Evolutionary conservation across 345 rosid genomes (phyloP), one percentile per base, ranked within the genome.

Genomic region (Raphanus raphanistrum): DNA sequence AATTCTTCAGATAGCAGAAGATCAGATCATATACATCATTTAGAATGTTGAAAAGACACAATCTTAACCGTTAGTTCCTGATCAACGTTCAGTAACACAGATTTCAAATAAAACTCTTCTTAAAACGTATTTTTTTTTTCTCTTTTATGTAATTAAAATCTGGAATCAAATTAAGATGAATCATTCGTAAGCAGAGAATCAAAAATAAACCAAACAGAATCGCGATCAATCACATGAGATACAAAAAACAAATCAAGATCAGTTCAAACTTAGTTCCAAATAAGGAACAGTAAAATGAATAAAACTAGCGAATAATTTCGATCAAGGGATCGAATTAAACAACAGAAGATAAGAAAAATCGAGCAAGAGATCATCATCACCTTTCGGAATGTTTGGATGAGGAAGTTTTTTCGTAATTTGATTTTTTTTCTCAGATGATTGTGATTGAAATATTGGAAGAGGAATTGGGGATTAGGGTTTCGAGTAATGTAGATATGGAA

Each of bases 381-480:
- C 82, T 80, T 79, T 9, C 10, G 55, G 1, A 43, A 69, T 58
- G 66, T 25, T 36, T 74, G 2, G 69, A 33, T 45, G 57, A 21
- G 21, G 21, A 21, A 21, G 21, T 21, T 21, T 21, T 21, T 21
- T 21, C 21, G 21, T 21, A 21, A 21, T 21, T 21, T 21, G 21
- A 21, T 21, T 21, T 21, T 21, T 69, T 74, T 69, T 73, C 26
- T 5, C 52, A 35, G 71, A 73, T 48, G 2, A 77, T 71, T 8
- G 76, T 78, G 68, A 78, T 72, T 55, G 77, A 78, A 72, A 59
- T 15, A 13, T 54, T 1, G 79, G 41, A 70, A 69, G 82, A 75
- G 68, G 58, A 74, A 43, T 79, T 75, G 76, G 79, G 79, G 48
- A 70, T 74, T 80, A 80, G 82, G 82, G 82, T 58, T 79, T 79